phyloP scores from a whole-genome alignment of 805 yeast species.

The Lipomyces sp. region DNA sequence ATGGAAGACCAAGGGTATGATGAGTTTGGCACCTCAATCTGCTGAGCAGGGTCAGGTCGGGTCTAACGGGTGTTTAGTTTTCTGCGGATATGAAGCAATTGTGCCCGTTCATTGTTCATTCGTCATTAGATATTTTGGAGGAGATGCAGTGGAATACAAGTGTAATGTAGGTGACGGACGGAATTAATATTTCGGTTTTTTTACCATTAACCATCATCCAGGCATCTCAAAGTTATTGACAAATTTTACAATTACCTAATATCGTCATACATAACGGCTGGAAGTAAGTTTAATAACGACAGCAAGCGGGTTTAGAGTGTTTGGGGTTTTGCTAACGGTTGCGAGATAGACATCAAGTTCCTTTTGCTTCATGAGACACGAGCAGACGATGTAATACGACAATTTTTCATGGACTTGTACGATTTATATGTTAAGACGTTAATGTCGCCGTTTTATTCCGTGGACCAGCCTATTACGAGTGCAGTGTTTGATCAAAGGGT shows the following conservation, averaged over 20 bases:
- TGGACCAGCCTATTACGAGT: slow-evolving; percentile 73
- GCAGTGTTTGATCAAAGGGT: slow-evolving; percentile 78
- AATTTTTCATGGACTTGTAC: slow-evolving; percentile 81
- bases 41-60: too few species aligned
- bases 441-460: slow-evolving; percentile 82
- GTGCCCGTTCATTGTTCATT: slow-evolving; percentile 84
- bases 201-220: not conserved
- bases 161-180: slow-evolving; percentile 46
- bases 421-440: slow-evolving; percentile 85
- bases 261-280: slow-evolving; percentile 87
- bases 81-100: slow-evolving; percentile 74
- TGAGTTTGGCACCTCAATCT: too few species aligned
- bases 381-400: slow-evolving; percentile 75
- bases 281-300: slow-evolving; percentile 49
- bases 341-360: slow-evolving; percentile 61
- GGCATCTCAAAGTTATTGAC: slow-evolving; percentile 77
- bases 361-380: slow-evolving; percentile 67
- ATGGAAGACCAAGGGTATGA: slow-evolving; percentile 57
- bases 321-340: not conserved
- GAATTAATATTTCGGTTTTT: not conserved
- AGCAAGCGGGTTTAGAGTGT: too few species aligned
- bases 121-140: slow-evolving; percentile 89
- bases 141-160: slow-evolving; percentile 81
- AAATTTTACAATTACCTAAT: slow-evolving; percentile 80
- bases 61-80: slow-evolving; percentile 48